phyloP scores from a whole-genome alignment of 1,284 basidiomycete species.

The Sphaerobolus stellatus region DNA sequence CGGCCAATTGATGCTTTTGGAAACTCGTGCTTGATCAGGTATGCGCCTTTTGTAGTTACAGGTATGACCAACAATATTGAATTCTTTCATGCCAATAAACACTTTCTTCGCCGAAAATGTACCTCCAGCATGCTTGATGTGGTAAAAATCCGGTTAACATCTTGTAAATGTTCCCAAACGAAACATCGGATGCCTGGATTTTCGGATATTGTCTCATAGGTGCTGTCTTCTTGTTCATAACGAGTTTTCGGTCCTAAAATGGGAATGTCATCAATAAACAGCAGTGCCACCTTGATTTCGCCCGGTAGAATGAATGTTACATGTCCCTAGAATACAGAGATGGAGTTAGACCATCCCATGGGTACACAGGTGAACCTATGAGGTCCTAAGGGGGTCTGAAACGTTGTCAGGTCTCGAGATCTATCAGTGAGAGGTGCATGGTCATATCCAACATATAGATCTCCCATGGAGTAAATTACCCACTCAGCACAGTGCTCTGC shows the following conservation, averaged over 20 bases:
- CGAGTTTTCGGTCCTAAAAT: conserved; percentile 13
- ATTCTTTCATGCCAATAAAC: conserved; percentile 15
- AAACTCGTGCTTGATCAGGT: conserved; percentile 23
- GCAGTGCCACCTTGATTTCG: too few relatives aligned
- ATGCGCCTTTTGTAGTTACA: conserved; percentile 24
- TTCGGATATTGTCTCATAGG: conserved; percentile 18
- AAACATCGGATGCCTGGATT: conserved; percentile 29
- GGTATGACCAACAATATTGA: conserved; percentile 22
- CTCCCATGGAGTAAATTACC: conserved; percentile 29
- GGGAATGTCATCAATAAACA: conserved; percentile 22
- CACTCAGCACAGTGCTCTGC: conserved; percentile 33
- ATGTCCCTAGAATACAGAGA: conserved; percentile 20
- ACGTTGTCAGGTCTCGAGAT: conserved; percentile 28
- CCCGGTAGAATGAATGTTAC: conserved; percentile 21
- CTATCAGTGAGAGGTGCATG: conserved; percentile 16
- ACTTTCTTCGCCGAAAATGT: conserved; percentile 24
- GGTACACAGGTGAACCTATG: conserved; percentile 16
- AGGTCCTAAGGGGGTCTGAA: conserved; percentile 16
- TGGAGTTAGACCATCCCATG: conserved; percentile 30
- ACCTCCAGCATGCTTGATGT: conserved; percentile 19
- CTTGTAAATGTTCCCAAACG: conserved; percentile 34
- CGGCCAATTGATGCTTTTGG: conserved; percentile 25
- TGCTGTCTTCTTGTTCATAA: conserved; percentile 21
- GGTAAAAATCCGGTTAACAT: conserved; percentile 29
- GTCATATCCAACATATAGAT: conserved; percentile 31